phyloP scores from a whole-genome alignment of 176 grass and related monocot genomes.

The Triticum timopheevii region DNA sequence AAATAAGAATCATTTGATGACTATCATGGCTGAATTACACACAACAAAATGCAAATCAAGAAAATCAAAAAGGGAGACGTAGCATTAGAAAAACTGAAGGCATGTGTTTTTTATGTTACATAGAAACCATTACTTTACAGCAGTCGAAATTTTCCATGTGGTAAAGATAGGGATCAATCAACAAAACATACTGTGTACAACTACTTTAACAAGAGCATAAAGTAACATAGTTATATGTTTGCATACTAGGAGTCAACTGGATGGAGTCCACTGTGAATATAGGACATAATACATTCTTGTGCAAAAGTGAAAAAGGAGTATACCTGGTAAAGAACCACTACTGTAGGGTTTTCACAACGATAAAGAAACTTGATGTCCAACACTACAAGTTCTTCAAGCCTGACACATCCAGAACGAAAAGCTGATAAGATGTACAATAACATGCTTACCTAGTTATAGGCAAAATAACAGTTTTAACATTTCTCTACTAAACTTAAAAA shows the following conservation, averaged over 20 bases:
- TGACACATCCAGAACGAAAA: conserved; percentile 21
- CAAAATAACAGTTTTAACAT: neutral
- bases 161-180: neutral
- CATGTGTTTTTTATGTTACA: neutral
- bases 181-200: neutral
- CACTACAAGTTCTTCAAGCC: conserved; percentile 74
- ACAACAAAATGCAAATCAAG: conserved; percentile 4
- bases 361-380: conserved; percentile 76
- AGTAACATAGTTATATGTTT: neutral
- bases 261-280: neutral
- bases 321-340: conserved; percentile 67
- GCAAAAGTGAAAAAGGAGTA: neutral
- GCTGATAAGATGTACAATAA: neutral
- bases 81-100: neutral
- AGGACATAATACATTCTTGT: conserved; percentile 15
- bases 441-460: neutral
- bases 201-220: neutral
- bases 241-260: neutral
- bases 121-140: neutral
- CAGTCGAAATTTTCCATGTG: neutral
- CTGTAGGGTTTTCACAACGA: conserved; percentile 60
- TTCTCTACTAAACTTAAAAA: neutral
- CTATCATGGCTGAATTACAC: neutral
- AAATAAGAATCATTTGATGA: conserved; percentile 6
- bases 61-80: neutral